Base-by-base conservation (phyloP, 202 grass and related monocot genomes). In the Eragrostis tef region DNA sequence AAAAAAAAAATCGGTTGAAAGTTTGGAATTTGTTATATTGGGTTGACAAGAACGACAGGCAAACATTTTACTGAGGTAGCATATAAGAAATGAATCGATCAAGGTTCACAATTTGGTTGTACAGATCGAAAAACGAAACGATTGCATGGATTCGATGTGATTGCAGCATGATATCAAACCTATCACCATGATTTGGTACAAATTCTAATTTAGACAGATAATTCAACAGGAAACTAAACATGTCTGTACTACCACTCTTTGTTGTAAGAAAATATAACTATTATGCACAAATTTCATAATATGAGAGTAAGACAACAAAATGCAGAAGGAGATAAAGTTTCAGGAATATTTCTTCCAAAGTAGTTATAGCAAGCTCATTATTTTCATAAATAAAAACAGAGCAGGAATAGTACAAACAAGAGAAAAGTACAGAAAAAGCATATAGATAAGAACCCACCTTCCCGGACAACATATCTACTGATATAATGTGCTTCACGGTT, bases 391-490 rank as follows among this genome's bases (percentile, higher is more conserved):
- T 57, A 45, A 7, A 54, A 17, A 19, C 50, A 60, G 12, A 50
- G 10, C 54, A 22, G 11, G 24, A 19, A 60, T 54, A 57, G 22
- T 17, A 31, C 53, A 53, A 68, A 74, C 24, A 70, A 83, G 17
- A 75, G 6, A 51, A 29, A 74, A 67, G 41, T 75, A 52, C 2
- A 78, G 27, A 77, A 84, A 69, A 19, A 3, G 20, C 6, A 27
- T 25, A 20, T 9, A 66, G 27, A 46, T 67, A 72, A 67, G 50
- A 82, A 74, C 46, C 81, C 65, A 94, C 92, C 89, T 91, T 90
- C 39, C 92, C 92, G 17, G 87, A 94, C 92, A 94, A 84, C 92
- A 94, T 94, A 88, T 94, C 92, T 80, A 94, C 78, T 16, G 89
- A 94, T 64, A 94, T 83, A 27, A 94, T 94, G 67, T 94, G 92